Base-by-base conservation (phyloP, 306 rosid genomes). In the Clitoria ternatea region DNA sequence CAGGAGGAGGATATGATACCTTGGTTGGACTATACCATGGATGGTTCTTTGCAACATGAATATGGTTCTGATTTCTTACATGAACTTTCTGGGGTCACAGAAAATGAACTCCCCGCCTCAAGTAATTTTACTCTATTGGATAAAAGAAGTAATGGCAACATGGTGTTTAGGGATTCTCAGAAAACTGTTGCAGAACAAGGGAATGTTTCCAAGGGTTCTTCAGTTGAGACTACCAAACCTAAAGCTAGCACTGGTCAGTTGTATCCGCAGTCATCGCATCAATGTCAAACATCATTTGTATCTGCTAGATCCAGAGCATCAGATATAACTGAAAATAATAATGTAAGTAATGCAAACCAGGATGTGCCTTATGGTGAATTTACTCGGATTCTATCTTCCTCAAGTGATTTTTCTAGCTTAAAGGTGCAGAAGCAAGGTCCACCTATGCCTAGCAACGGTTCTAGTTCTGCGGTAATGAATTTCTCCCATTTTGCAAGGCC, bases 401-500 rank as follows among this genome's bases (percentile, higher is more conserved):
- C 87, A 4, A 81, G 80, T 67, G 90, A 77, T 79, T 79, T 83
- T 78, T 62, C 80, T 48, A 76, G 74, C 85, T 26, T 37, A 29
- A 79, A 76, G 65, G 61, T 61, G 79, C 88, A 78, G 84, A 88
- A 81, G 73, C 85, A 74, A 76, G 91, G 81, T 81, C 84, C 79
- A 32, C 15, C 61, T 43, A 74, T 77, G 36, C 80, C 85, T 35
- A 70, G 75, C 33, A 84, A 59, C 74, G 82, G 79, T 74, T 69
- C 89, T 42, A 29, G 80, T 74, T 69, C 90, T 45, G 20, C 61
- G 39, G 13, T 87, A 29, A 77, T 90, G 77, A 94, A 94, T 77
- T 94, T 94, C 74, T 89, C 98, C 72, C 96, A 94, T 84, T 94
- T 94, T 66, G 89, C 93, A 50, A 82, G 96, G 77, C 96, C 98